Percentiles rank a stretch among this genome's conserved stretches.
Conservation (phyloP, 2,329 filamentous ascomycete genomes). For the Aspergillus amoenus region DNA sequence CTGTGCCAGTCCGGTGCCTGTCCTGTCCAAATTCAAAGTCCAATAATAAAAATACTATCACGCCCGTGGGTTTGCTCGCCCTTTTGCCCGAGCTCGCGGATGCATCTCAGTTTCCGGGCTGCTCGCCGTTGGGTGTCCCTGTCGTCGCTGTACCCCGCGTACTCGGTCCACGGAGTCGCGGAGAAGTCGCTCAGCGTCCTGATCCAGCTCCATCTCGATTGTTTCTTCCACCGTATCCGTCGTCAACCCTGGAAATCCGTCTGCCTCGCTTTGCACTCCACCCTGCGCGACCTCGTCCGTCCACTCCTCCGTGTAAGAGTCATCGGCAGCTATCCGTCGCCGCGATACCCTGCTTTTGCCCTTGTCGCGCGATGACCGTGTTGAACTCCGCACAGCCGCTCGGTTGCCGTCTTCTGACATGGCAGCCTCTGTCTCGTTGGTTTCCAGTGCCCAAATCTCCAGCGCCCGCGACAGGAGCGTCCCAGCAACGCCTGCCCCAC, state of each 20-base stretch:
- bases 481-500: slow-evolving; percentile 48
- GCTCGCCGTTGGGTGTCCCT: slow-evolving; percentile 2
- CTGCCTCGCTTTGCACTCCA: slow-evolving; percentile 15
- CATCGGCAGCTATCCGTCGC: slow-evolving; percentile 23
- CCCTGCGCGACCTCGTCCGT: slow-evolving; percentile 37
- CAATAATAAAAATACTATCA: slow-evolving; percentile 5
- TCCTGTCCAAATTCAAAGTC: background rate
- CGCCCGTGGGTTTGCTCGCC: slow-evolving; percentile 16
- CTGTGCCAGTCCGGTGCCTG: too few species aligned
- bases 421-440: slow-evolving; percentile 26
- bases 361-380: slow-evolving; percentile 28
- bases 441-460: slow-evolving; percentile 47
- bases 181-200: slow-evolving; percentile 43
- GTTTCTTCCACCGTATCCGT: slow-evolving; percentile 30
- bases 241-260: background rate
- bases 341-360: slow-evolving; percentile 26
- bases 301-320: slow-evolving; percentile 32
- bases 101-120: slow-evolving; percentile 22
- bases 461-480: slow-evolving; percentile 46
- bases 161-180: slow-evolving; percentile 38
- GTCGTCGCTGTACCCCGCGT: slow-evolving; percentile 26
- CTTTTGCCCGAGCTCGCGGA: slow-evolving; percentile 5
- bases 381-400: slow-evolving; percentile 20
- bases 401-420: slow-evolving; percentile 17
- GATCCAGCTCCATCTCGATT: slow-evolving; percentile 44